Conservation (phyloP, 192 early-diverging fungal genomes). For the Cetraspora pellucida region DNA sequence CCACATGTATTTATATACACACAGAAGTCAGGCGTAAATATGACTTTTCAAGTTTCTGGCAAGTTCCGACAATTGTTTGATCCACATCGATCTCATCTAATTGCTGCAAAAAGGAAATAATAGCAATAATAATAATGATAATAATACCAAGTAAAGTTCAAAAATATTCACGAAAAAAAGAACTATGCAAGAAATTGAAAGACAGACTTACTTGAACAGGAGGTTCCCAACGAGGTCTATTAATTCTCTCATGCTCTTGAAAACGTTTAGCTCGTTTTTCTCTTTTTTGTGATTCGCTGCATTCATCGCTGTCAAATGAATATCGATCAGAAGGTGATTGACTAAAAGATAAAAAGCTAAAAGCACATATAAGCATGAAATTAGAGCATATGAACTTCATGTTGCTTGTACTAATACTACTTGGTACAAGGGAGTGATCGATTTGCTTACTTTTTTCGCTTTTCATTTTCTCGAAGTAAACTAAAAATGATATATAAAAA, state of each 20-base stretch:
- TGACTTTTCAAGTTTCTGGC: constrained; percentile 82
- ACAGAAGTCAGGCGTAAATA: constrained; percentile 92
- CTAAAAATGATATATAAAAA: neutral
- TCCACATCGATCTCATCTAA: constrained; percentile 65
- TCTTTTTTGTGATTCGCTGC: constrained; percentile 42
- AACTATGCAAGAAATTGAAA: constrained; percentile 27
- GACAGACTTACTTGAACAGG: constrained; percentile 1
- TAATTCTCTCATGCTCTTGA: constrained; percentile 36
- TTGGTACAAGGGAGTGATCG: neutral
- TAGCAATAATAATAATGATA: too few relatives aligned
- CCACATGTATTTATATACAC: constrained; percentile 29
- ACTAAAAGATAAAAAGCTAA: neutral
- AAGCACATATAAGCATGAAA: neutral
- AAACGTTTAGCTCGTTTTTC: constrained; percentile 43
- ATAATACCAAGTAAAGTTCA: too few relatives aligned
- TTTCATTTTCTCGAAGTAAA: neutral
- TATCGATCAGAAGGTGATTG: neutral
- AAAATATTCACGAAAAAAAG: too few relatives aligned
- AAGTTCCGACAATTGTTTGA: constrained; percentile 88
- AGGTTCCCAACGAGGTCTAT: constrained; percentile 9
- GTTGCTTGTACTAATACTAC: neutral
- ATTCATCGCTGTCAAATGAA: constrained; percentile 8
- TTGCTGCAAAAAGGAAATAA: neutral
- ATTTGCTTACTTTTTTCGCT: constrained; percentile 8
- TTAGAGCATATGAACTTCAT: neutral